A percentile compares a stretch with the other conserved stretches of the same genome.
These are phyloP conservation scores for Clonostachys chloroleuca DNA, from an alignment of 2,329 filamentous ascomycete genomes.

Conservation along the genomic window DNA sequence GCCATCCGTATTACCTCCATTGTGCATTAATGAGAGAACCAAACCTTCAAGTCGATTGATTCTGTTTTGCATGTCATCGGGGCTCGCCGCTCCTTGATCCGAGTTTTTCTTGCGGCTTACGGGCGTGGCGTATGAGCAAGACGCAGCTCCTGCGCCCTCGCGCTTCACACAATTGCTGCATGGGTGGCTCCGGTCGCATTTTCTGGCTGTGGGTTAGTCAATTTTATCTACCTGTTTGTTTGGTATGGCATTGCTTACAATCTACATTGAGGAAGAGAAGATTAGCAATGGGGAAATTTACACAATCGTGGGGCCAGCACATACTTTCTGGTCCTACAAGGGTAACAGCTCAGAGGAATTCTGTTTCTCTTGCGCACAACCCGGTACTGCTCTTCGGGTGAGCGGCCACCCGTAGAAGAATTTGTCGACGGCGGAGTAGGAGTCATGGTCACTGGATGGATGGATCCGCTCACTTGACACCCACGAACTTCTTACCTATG, in stretches of 20 bases:
- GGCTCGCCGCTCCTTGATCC: conserved; percentile 54
- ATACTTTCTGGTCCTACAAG: conserved; percentile 89
- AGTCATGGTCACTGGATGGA: conserved; percentile 47
- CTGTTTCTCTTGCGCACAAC: conserved; percentile 90
- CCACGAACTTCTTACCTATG: too few species aligned
- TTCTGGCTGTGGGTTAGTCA: conserved; percentile 40
- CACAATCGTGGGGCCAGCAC: conserved; percentile 12
- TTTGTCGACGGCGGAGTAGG: conserved; percentile 75
- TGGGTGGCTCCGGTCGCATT: conserved; percentile 88
- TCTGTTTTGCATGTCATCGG: conserved; percentile 97
- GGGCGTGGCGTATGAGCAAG: conserved; percentile 81
- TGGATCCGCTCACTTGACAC: neutral
- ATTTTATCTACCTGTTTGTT: too few species aligned
- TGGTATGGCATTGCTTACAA: too few species aligned
- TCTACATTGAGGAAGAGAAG: too few species aligned
- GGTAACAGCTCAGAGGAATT: conserved; percentile 85
- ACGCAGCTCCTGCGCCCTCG: conserved; percentile 73
- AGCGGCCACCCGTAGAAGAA: conserved; percentile 71
- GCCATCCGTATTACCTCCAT: conserved; percentile 54
- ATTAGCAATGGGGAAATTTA: too few species aligned
- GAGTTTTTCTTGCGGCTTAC: conserved; percentile 69
- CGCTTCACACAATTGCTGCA: conserved; percentile 95
- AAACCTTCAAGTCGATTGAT: conserved; percentile 92
- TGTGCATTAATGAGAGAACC: conserved; percentile 91
- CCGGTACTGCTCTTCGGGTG: conserved; percentile 80